phyloP scores from a whole-genome alignment of 768 basidiomycete genomes.

The Lactarius evosmus region DNA sequence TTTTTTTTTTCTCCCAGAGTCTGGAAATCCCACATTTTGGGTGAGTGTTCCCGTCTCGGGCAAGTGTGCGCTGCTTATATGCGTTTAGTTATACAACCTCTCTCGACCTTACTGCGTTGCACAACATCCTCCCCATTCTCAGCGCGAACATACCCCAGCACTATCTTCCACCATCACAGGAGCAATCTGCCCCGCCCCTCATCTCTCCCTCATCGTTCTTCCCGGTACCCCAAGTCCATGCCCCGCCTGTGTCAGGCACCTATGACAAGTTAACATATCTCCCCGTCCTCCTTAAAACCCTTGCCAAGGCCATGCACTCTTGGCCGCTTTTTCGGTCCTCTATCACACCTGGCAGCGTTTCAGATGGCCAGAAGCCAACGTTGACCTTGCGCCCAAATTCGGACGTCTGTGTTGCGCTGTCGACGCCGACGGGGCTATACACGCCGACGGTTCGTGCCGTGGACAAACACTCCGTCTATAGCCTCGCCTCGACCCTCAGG shows the following conservation, averaged over 20 bases:
- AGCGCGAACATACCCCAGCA: constrained; percentile 68
- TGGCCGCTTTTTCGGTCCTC: constrained; percentile 83
- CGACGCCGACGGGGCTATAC: constrained; percentile 80
- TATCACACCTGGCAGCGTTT: constrained; percentile 45
- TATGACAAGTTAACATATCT: constrained; percentile 75
- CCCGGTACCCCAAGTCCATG: constrained; percentile 40
- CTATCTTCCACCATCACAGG: constrained; percentile 43
- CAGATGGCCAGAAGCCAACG: constrained; percentile 49
- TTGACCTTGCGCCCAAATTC: constrained; percentile 69
- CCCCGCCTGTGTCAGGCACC: constrained; percentile 50
- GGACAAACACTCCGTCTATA: constrained; percentile 55
- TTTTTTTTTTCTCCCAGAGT: constrained; percentile 45
- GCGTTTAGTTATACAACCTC: constrained; percentile 62
- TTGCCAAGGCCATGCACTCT: constrained; percentile 73
- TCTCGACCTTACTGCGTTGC: constrained; percentile 69
- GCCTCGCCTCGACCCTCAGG: constrained; percentile 57
- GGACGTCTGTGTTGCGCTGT: constrained; percentile 74
- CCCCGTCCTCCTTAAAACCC: constrained; percentile 79
- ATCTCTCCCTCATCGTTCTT: constrained; percentile 43
- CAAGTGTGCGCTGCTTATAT: background rate
- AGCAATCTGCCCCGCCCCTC: constrained; percentile 34
- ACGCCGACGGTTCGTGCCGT: constrained; percentile 65
- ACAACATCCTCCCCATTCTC: constrained; percentile 57
- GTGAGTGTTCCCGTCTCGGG: constrained; percentile 35
- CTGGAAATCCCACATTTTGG: constrained; percentile 86